These are phyloP conservation scores for Orbilia brochopaga DNA, from an alignment of 2,329 filamentous ascomycete genomes.

Conservation along the genomic window DNA sequence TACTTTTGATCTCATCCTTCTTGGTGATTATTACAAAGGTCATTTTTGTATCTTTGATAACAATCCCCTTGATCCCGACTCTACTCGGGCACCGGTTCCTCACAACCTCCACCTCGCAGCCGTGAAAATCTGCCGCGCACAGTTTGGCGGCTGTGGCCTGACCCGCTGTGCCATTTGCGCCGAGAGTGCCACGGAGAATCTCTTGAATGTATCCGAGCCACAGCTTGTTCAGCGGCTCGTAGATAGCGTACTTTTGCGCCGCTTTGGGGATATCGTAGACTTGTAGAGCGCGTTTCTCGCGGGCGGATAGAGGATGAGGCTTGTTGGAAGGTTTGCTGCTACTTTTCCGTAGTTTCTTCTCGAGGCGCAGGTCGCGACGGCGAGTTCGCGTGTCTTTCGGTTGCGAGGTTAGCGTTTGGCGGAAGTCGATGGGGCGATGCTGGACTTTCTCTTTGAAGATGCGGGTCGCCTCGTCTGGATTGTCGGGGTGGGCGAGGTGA, in stretches of 20 bases:
- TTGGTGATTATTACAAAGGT: conserved; percentile 82
- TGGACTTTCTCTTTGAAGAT: conserved; percentile 64
- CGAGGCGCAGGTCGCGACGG: conserved; percentile 61
- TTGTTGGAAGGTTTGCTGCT: conserved; percentile 58
- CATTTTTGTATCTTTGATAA: conserved; percentile 85
- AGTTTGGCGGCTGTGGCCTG: conserved; percentile 65
- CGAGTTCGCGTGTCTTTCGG: conserved; percentile 64
- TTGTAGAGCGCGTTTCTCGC: conserved; percentile 74
- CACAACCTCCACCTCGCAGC: conserved; percentile 80
- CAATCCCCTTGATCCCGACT: conserved; percentile 83
- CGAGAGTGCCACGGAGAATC: conserved; percentile 67
- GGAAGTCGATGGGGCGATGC: conserved; percentile 60
- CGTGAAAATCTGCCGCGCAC: conserved; percentile 86
- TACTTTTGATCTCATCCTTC: conserved; percentile 72
- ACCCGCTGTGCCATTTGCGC: conserved; percentile 67
- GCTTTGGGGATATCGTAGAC: conserved; percentile 76
- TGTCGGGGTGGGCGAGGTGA: conserved; percentile 76
- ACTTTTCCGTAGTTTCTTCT: conserved; percentile 60
- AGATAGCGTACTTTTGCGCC: conserved; percentile 75
- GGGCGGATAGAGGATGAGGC: conserved; percentile 75
- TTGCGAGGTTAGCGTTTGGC: conserved; percentile 62
- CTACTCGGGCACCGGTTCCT: conserved; percentile 78
- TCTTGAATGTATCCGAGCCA: conserved; percentile 89
- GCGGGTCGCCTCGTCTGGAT: conserved; percentile 66
- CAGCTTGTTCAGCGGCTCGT: conserved; percentile 75